Evolutionary conservation across 2,329 filamentous ascomycete species (phyloP).

Genomic region (Talaromyces pinophilus): DNA sequence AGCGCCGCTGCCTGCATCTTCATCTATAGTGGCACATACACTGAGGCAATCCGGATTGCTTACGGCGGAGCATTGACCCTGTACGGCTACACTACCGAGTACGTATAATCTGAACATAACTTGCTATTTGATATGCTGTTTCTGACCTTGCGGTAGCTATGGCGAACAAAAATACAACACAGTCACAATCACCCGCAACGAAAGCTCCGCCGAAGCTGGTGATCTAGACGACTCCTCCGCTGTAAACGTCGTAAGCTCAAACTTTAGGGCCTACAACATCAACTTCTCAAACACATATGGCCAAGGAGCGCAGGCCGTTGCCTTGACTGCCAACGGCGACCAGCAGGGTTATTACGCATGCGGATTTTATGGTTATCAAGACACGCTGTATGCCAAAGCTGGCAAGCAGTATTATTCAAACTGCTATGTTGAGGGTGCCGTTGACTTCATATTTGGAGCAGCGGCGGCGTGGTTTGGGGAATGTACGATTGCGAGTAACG

Average conservation of each 20-base stretch:
- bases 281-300: background rate
- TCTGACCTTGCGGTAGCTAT: background rate
- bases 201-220: background rate
- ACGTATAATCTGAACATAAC: background rate
- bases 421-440: background rate
- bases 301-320: background rate
- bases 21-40: background rate
- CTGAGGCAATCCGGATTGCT: background rate
- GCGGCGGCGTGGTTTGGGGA: background rate
- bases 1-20: background rate
- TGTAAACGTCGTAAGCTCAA: background rate
- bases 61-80: background rate
- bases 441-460: background rate
- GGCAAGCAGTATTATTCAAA: background rate
- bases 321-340: background rate
- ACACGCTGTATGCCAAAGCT: background rate
- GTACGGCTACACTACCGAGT: background rate
- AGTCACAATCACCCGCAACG: background rate
- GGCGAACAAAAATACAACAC: constrained; percentile 1
- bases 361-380: background rate
- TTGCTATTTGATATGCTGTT: background rate
- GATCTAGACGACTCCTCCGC: background rate
- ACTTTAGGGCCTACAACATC: background rate
- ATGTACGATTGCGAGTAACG: background rate
- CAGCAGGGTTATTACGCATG: background rate